These are phyloP conservation scores for Saccharomycopsis sp. DNA, from an alignment of 805 yeast genomes.

Conservation along the genomic window DNA sequence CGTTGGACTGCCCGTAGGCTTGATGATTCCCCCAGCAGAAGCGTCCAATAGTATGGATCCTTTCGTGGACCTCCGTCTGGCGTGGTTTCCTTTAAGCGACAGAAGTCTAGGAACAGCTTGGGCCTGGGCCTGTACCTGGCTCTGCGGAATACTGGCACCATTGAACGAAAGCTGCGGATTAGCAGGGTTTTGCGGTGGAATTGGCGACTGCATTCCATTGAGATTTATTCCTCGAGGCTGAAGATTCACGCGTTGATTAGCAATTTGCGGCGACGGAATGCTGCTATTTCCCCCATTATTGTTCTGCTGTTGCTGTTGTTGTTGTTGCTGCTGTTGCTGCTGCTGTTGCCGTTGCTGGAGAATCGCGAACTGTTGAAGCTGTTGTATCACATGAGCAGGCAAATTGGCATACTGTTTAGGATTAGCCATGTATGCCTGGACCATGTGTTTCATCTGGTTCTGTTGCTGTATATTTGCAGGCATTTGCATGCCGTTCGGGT, in stretches of 20 bases:
- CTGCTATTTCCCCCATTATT: background rate
- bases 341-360: slow-evolving; percentile 19
- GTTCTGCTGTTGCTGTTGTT: slow-evolving; percentile 13
- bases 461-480: slow-evolving; percentile 18
- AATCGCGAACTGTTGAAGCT: slow-evolving; percentile 18
- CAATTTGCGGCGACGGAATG: slow-evolving; percentile 9
- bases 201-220: slow-evolving; percentile 22
- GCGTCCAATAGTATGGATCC: background rate
- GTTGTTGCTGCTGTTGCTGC: slow-evolving; percentile 23
- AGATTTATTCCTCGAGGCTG: slow-evolving; percentile 1
- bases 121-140: slow-evolving; percentile 4
- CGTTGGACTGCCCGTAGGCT: slow-evolving; percentile 26
- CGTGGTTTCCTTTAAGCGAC: background rate
- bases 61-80: background rate
- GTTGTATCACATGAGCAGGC: slow-evolving; percentile 20
- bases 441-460: slow-evolving; percentile 10
- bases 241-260: slow-evolving; percentile 23
- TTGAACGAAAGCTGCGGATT: slow-evolving; percentile 9
- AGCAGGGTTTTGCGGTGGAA: slow-evolving; percentile 15
- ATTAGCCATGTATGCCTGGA: slow-evolving; percentile 24
- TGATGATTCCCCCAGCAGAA: background rate
- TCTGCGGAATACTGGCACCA: slow-evolving; percentile 3
- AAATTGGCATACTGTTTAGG: slow-evolving; percentile 24
- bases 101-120: background rate
- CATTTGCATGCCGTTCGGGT: background rate